Conservation (phyloP, 495 filamentous ascomycete species). For the Neurospora cerealis region DNA sequence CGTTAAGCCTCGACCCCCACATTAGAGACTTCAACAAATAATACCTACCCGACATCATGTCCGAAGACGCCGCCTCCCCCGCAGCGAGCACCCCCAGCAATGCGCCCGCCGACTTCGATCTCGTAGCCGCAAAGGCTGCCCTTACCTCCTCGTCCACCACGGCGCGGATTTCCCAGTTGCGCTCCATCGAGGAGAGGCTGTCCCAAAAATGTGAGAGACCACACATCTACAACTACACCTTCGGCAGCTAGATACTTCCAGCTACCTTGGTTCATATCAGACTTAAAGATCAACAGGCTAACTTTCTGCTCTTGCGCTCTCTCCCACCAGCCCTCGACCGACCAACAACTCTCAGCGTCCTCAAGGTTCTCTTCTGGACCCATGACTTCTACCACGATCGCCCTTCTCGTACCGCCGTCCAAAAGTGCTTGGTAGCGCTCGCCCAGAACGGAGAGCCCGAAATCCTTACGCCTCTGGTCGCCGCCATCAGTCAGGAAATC, state of each 20-base stretch:
- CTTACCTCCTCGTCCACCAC: conserved; percentile 42
- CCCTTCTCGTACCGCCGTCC: conserved; percentile 67
- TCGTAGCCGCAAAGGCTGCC: conserved; percentile 22
- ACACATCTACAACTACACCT: background rate
- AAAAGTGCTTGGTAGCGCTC: conserved; percentile 60
- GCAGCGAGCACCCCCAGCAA: conserved; percentile 7
- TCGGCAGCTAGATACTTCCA: background rate
- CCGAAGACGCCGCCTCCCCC: conserved; percentile 24
- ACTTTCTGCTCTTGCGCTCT: background rate
- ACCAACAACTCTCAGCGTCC: conserved; percentile 28
- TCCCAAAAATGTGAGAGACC: conserved; percentile 31
- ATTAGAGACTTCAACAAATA: background rate
- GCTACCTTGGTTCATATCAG: background rate
- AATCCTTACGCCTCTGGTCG: conserved; percentile 49
- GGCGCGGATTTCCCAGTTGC: conserved; percentile 32
- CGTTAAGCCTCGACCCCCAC: background rate
- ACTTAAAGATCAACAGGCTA: background rate
- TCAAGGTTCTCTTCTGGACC: conserved; percentile 70
- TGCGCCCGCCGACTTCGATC: conserved; percentile 26
- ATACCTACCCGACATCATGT: conserved; percentile 29
- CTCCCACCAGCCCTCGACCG: conserved; percentile 30
- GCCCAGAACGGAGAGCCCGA: conserved; percentile 44
- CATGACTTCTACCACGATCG: conserved; percentile 83
- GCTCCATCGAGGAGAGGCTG: conserved; percentile 37
- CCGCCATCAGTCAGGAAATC: conserved; percentile 51